Evolutionary conservation across 495 filamentous ascomycete species (phyloP).

Genomic region (Pyronema domesticum): DNA sequence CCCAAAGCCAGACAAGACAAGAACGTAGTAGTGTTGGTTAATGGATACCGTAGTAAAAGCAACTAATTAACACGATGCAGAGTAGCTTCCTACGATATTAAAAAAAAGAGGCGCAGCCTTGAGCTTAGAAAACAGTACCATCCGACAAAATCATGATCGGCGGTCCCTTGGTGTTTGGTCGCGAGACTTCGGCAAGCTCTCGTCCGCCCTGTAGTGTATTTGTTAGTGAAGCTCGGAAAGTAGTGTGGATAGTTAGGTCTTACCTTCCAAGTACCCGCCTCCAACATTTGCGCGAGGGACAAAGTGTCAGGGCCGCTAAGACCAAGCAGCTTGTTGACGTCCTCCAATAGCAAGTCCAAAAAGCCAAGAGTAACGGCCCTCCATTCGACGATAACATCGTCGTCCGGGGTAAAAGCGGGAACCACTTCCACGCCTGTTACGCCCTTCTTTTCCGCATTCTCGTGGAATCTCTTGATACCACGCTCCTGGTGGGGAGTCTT

Average conservation of each 20-base stretch:
- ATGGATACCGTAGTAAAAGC: too few relatives aligned
- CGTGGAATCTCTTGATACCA: constrained; percentile 50
- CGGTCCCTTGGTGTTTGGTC: constrained; percentile 91
- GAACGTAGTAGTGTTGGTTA: too few relatives aligned
- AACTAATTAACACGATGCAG: too few relatives aligned
- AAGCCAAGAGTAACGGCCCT: constrained; percentile 66
- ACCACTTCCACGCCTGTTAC: constrained; percentile 52
- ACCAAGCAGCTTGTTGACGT: constrained; percentile 47
- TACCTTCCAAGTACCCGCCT: constrained; percentile 94
- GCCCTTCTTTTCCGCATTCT: constrained; percentile 56
- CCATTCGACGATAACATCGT: constrained; percentile 83
- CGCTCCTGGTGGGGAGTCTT: constrained; percentile 46
- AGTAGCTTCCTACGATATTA: too few relatives aligned
- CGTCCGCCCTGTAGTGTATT: constrained; percentile 53
- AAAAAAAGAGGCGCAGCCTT: not conserved
- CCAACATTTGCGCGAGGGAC: constrained; percentile 59
- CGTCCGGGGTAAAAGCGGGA: constrained; percentile 58
- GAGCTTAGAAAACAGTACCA: constrained; percentile 71
- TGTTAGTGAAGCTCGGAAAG: constrained; percentile 18
- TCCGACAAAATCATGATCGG: constrained; percentile 94
- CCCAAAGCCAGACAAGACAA: too few relatives aligned
- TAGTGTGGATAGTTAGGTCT: not conserved
- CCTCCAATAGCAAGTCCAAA: constrained; percentile 52
- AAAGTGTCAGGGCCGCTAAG: constrained; percentile 40
- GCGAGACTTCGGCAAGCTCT: constrained; percentile 85